A percentile compares a stretch with the other conserved stretches of the same genome.
Evolutionary conservation across 1,284 basidiomycete genomes (phyloP).

Genomic region (Naganishia albida): DNA sequence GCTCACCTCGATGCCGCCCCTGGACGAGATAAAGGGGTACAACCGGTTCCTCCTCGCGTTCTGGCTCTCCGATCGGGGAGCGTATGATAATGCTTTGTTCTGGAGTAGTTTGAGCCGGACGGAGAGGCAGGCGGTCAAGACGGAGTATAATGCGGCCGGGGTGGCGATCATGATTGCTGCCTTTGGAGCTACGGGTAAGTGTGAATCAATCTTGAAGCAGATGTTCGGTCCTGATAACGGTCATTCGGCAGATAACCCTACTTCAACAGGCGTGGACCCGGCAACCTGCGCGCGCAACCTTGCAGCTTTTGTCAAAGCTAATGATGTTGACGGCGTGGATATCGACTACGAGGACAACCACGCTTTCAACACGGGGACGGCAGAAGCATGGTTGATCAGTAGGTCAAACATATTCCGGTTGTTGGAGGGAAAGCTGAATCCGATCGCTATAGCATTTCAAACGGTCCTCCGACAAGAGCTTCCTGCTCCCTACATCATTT

Average conservation of each 20-base stretch:
- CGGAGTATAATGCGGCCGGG: constrained; percentile 54
- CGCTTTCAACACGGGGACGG: constrained; percentile 45
- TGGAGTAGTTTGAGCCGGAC: constrained; percentile 45
- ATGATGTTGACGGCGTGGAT: constrained; percentile 58
- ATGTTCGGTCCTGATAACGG: no score
- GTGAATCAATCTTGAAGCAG: not conserved
- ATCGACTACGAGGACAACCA: constrained; percentile 56
- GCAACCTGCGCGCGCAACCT: constrained; percentile 46
- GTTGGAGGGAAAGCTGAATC: not conserved
- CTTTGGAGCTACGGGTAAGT: constrained; percentile 53
- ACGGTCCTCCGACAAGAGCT: constrained; percentile 46
- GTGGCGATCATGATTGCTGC: constrained; percentile 56
- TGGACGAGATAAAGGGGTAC: constrained; percentile 42
- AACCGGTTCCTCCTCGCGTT: constrained; percentile 58
- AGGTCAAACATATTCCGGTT: not conserved
- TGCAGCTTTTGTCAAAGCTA: constrained; percentile 52
- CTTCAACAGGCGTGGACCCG: constrained; percentile 50
- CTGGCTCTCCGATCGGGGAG: constrained; percentile 51
- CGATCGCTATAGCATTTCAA: constrained; percentile 43
- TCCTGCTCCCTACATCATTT: constrained; percentile 49
- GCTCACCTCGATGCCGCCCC: constrained; percentile 41
- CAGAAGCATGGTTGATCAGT: constrained; percentile 48
- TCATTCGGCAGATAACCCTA: constrained; percentile 47
- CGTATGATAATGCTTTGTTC: constrained; percentile 41
- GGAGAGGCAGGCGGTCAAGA: constrained; percentile 45